Evolutionary conservation across 345 rosid species (phyloP).

Genomic region (Salix dunnii): DNA sequence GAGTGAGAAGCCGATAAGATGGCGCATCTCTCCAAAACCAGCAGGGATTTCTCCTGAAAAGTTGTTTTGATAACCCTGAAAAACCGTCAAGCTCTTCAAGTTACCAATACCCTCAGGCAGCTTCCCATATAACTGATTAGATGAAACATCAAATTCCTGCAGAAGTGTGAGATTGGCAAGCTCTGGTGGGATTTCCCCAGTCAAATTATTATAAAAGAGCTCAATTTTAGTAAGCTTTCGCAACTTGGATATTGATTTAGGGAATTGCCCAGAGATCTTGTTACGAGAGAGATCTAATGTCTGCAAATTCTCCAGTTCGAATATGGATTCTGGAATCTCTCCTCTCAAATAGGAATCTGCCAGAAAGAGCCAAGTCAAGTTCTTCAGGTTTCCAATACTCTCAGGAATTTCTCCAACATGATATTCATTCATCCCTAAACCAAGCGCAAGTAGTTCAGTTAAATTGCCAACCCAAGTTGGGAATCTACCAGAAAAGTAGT

Average conservation of each 20-base stretch:
- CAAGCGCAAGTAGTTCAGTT: slow-evolving; percentile 41
- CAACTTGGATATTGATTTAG: slow-evolving; percentile 51
- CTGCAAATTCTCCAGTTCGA: slow-evolving; percentile 33
- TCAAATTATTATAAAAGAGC: slow-evolving; percentile 46
- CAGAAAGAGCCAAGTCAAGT: slow-evolving; percentile 53
- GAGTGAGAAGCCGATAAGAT: slow-evolving; percentile 54
- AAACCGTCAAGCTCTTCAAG: slow-evolving; percentile 51
- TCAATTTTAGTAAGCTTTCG: slow-evolving; percentile 60
- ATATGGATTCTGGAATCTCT: slow-evolving; percentile 61
- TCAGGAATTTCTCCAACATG: slow-evolving; percentile 54
- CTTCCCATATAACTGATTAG: slow-evolving; percentile 45
- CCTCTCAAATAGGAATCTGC: slow-evolving; percentile 43
- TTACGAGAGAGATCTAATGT: slow-evolving; percentile 61
- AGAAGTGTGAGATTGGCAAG: slow-evolving; percentile 47
- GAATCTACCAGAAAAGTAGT: slow-evolving; percentile 55
- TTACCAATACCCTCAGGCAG: slow-evolving; percentile 55
- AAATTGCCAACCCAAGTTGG: slow-evolving; percentile 68
- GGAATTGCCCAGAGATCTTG: slow-evolving; percentile 50
- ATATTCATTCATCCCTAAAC: slow-evolving; percentile 44
- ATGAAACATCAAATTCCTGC: slow-evolving; percentile 62
- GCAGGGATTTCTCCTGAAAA: slow-evolving; percentile 65
- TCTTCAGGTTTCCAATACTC: slow-evolving; percentile 59
- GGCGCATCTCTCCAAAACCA: slow-evolving; percentile 59
- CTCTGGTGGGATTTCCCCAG: slow-evolving; percentile 63
- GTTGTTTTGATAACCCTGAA: slow-evolving; percentile 50